Conservation (phyloP, 2,329 filamentous ascomycete species). For the Dactylellina drechsleri region DNA sequence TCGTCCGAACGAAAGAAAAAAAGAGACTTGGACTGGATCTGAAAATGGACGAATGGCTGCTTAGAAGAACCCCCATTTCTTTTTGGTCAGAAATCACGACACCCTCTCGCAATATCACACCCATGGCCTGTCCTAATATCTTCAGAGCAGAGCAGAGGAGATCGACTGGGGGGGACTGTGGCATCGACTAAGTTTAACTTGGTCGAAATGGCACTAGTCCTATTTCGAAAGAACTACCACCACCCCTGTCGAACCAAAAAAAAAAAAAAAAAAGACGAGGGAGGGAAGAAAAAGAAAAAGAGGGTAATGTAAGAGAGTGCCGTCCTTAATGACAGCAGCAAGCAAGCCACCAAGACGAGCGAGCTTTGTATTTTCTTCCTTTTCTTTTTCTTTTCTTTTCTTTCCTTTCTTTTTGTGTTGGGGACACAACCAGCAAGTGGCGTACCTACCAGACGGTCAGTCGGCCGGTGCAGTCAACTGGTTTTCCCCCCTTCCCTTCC, state of each 20-base stretch:
- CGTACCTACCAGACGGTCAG: no score
- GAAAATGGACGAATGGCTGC: neutral
- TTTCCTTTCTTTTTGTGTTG: no score
- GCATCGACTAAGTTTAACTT: slow-evolving; percentile 53
- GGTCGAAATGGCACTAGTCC: slow-evolving; percentile 18
- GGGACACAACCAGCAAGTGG: no score
- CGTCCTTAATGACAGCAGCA: neutral
- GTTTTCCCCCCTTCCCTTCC: neutral
- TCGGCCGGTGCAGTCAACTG: no score
- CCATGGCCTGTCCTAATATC: slow-evolving; percentile 16
- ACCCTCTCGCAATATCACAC: slow-evolving; percentile 53
- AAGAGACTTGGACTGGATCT: neutral
- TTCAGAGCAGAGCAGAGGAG: slow-evolving; percentile 19
- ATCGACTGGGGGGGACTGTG: no score
- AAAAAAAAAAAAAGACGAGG: slow-evolving; percentile 34
- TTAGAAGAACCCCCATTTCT: slow-evolving; percentile 12
- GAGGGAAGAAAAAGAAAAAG: slow-evolving; percentile 19
- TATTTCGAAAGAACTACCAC: neutral
- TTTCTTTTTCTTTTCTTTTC: no score
- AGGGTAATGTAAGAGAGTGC: neutral
- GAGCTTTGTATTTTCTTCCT: neutral
- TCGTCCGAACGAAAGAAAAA: neutral
- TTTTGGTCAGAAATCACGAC: slow-evolving; percentile 40
- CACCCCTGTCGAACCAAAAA: slow-evolving; percentile 8
- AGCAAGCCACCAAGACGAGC: slow-evolving; percentile 1